Base-by-base conservation (phyloP, 208 protist genomes). In the Giardia muris region DNA sequence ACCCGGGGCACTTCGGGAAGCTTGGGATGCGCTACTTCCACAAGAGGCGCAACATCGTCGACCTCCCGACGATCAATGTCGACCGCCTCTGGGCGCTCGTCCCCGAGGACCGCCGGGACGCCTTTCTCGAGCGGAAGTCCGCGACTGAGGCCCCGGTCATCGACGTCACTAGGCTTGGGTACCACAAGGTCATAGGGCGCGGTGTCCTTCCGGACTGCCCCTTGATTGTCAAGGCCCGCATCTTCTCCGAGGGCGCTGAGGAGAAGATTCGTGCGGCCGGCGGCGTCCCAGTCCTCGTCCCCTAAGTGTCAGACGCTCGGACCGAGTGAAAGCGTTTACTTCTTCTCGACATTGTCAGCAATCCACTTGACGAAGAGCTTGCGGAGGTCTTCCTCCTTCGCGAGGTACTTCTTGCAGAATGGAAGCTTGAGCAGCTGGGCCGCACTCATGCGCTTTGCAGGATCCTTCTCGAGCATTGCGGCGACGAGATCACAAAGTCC, bases 1-100 rank as follows among this genome's bases (percentile, higher is more conserved):
- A 99, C 95, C 99, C 99, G 92, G 98, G 98, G 93, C 99, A 99
- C 96, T 99, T 99, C 94, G 99, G 99, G 94, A 99, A 99, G 97
- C 96, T 99, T 48, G 99, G 99, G 95, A 99, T 99, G 98, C 95
- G 98, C 93, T 95, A 98, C 95, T 98, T 97, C 94, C 98, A 99
- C 95, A 95, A 96, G 95, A 94, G 95, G 91, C 97, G 96, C 93
- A 96, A 98, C 92, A 96, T 97, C 94, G 57, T 96, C 47, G 94
- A 97, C 94, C 97, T 96, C 95, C 98, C 98, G 91, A 97, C 96
- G 46, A 96, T 99, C 96, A 99, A 99, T 95, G 93, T 99, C 92
- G 97, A 99, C 94, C 97, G 97, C 95, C 93, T 99, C 89, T 99
- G 97, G 96, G 96, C 96, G 86, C 96, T 99, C 86, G 97, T 99